Percentiles rank a stretch among this genome's conserved stretches.
phyloP scores from a whole-genome alignment of 257 asterid genomes.

The Catharanthus roseus region DNA sequence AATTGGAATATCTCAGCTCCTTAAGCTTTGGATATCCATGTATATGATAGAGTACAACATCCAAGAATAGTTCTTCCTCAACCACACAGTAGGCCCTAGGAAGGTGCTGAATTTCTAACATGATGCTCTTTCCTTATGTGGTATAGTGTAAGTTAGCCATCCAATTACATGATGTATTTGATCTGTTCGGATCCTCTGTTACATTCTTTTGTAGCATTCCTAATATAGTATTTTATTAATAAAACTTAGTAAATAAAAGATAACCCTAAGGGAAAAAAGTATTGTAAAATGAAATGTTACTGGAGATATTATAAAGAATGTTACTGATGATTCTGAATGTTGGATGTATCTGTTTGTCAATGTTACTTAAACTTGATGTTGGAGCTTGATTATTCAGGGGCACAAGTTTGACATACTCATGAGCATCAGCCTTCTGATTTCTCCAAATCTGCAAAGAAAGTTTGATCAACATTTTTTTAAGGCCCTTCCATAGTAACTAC shows the following conservation, averaged over 20 bases:
- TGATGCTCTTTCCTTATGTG: neutral
- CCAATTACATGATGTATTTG: too few species aligned
- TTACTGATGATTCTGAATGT: too few species aligned
- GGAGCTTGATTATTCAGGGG: neutral
- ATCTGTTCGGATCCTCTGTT: too few species aligned
- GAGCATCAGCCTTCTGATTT: too few species aligned
- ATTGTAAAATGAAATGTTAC: too few species aligned
- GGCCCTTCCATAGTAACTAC: neutral
- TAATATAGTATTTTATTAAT: too few species aligned
- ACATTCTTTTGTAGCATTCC: too few species aligned
- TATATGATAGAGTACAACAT: neutral
- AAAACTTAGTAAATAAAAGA: too few species aligned
- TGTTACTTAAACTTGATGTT: neutral
- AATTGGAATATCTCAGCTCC: neutral
- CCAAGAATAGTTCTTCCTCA: neutral
- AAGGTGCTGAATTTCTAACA: neutral
- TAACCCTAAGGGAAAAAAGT: too few species aligned
- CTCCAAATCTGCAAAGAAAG: neutral
- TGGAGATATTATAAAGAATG: too few species aligned
- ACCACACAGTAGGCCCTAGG: neutral
- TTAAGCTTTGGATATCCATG: neutral
- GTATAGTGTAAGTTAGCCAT: neutral
- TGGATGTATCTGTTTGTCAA: too few species aligned
- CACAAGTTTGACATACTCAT: neutral
- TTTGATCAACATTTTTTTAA: neutral